Conservation (phyloP, 148 eudicot genomes). For the Chenopodium berlandieri region DNA sequence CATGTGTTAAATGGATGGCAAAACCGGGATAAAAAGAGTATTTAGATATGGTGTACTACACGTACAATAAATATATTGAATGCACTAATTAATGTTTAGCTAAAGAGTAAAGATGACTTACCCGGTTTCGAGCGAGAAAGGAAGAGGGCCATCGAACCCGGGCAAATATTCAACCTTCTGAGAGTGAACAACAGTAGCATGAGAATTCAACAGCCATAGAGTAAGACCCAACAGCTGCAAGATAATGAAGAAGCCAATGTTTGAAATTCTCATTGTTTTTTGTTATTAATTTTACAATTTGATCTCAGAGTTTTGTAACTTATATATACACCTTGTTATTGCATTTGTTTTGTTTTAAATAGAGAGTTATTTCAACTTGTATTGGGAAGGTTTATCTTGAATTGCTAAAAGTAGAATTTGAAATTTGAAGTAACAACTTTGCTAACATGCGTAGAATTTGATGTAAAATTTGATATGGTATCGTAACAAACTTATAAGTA, state of each 20-base stretch:
- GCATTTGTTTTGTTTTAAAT: neutral
- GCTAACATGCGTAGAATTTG: neutral
- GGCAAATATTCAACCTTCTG: slow-evolving; percentile 16
- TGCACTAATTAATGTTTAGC: too few relatives aligned
- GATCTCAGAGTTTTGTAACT: neutral
- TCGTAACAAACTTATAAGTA: neutral
- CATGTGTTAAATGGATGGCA: too few relatives aligned
- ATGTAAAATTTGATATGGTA: neutral
- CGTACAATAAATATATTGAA: too few relatives aligned
- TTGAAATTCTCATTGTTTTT: slow-evolving; percentile 9
- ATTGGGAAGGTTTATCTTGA: neutral
- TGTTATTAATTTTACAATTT: neutral
- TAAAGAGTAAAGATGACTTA: neutral
- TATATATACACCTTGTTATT: neutral
- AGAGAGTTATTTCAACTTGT: neutral
- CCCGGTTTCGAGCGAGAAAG: slow-evolving; percentile 32
- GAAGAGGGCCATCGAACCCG: slow-evolving; percentile 29
- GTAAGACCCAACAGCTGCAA: neutral
- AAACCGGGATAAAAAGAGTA: too few relatives aligned
- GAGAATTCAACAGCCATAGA: neutral
- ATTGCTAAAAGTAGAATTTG: neutral
- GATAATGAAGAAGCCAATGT: neutral
- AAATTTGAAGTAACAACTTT: neutral
- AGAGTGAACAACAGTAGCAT: neutral
- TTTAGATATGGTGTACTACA: too few relatives aligned